Percentiles rank a stretch among this genome's conserved stretches.
Conservation (phyloP, 2,329 filamentous ascomycete genomes). For the Fusarium veterinarium region DNA sequence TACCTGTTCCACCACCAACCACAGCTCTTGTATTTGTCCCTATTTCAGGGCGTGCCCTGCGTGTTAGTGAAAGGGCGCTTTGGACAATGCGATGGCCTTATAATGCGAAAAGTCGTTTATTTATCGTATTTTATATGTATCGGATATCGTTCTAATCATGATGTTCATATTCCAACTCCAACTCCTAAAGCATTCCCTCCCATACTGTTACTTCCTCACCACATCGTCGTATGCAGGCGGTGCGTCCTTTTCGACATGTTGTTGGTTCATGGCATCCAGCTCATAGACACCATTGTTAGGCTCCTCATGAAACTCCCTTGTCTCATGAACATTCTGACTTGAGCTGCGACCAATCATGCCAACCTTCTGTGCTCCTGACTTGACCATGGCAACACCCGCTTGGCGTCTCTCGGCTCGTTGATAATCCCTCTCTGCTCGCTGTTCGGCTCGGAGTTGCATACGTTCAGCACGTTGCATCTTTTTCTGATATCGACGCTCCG, state of each 20-base stretch:
- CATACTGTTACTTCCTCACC: constrained; percentile 18
- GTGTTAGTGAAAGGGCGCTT: constrained; percentile 5
- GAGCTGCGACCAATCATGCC: background rate
- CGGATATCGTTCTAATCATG: background rate
- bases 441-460: constrained; percentile 35
- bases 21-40: constrained; percentile 32
- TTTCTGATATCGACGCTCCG: constrained; percentile 34
- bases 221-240: constrained; percentile 41
- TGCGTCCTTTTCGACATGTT: constrained; percentile 10
- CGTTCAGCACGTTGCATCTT: constrained; percentile 38
- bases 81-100: background rate
- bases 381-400: constrained; percentile 10
- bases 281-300: constrained; percentile 17
- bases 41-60: constrained; percentile 4
- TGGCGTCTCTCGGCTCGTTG: constrained; percentile 29
- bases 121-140: background rate
- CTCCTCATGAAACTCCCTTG: background rate
- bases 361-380: constrained; percentile 10
- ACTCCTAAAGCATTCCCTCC: background rate
- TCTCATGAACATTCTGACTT: background rate
- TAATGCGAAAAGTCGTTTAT: background rate
- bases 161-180: background rate
- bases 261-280: constrained; percentile 1
- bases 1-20: constrained; percentile 33
- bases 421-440: constrained; percentile 26